Base-by-base conservation (phyloP, 1,139 yeast genomes). In the Diutina ranongensis region DNA sequence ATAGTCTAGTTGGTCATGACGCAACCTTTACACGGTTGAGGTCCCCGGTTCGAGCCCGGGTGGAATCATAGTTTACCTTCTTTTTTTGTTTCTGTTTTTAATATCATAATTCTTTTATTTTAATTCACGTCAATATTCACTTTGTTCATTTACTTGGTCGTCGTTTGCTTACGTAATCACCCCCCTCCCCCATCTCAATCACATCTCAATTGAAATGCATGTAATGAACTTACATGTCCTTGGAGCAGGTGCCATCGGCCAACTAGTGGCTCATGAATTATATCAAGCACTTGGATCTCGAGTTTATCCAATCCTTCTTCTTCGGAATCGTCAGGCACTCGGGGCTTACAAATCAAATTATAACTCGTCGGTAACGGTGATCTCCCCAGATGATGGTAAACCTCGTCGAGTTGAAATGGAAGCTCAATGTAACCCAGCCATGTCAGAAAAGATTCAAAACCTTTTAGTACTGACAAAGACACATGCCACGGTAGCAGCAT, bases 401-500 rank as follows among this genome's bases (percentile, higher is more conserved):
- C 50, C 54, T 12, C 47, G 45, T 7, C 22, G 1, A 13, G 16
- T 25, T 13, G 48, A 55, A 25, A 47, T 45, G 15, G 28, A 25
- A 25, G 28, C 28, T 7, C 35, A 18, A 31, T 42, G 25, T n/a
- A 46, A 40, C 7, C 35, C 33, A n/a, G n/a, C n/a, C n/a, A n/a
- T n/a, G n/a, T n/a, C n/a, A n/a, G n/a, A n/a, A n/a, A n/a, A n/a
- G n/a, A 75, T 83, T 12, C 69, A 70, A 1, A 76, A 81, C 54
- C 57, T 83, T 51, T 63, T 83, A 2, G 65, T 83, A 15, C 62
- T 80, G 28, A 82, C 92, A 9, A 85, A 84, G 59, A 72, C 85
- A 0, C 74, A 77, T 52, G 80, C 73, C 36, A 70, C 78, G 0
- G 62, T 61, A 15, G 49, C 55, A 3, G 83, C 83, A 1, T 51